Evolutionary conservation across 805 yeast species (phyloP), one percentile per base, ranked within the genome.

Genomic region (Lachancea mirantina): DNA sequence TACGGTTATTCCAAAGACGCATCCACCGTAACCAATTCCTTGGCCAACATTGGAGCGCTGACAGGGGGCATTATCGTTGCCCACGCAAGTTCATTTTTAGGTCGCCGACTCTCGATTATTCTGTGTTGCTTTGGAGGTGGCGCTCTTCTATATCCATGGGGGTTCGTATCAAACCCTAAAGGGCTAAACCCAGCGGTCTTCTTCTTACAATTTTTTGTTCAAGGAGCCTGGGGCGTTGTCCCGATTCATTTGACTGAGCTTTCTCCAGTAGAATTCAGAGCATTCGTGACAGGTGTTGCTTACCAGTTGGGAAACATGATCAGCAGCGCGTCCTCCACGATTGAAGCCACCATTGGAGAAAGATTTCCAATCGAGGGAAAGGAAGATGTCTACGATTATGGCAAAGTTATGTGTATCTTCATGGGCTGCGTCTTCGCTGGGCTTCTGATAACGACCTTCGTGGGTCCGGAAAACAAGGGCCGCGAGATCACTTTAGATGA

Each of bases 251-350:
- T 77, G 34, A 63, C 75, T 3, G 82, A 75, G 54, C 62, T 78
- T 40, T 66, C 79, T 24, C 78, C 78, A 36, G 76, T 78, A 14
- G 74, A 72, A 39, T 74, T 70, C 59, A 65, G 78, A 55, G 66
- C 83, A 6, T 73, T 78, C 39, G 72, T 75, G 32, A 69, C 72
- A 26, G 84, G 84, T 50, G 66, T 68, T 20, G 64, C 79, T 14
- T 78, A 78, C 52, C 84, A 78, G 53, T 60, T 78, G 43, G 84
- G 84, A 62, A 78, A 77, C 57, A 63, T 77, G 49, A 76, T 75
- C 14, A 71, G 79, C 1, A 71, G 78, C 23, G 82, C 83, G 3
- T 71, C 79, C 2, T 72, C 81, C 1, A 77, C 84, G n/a, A 77
- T 77, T 41, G 82, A 77, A 56, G 59, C 78, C 19, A 72, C 74